Percentiles rank a stretch among this genome's conserved stretches.
Evolutionary conservation across 345 rosid species (phyloP).

Genomic region (Rubroshorea leprosula): DNA sequence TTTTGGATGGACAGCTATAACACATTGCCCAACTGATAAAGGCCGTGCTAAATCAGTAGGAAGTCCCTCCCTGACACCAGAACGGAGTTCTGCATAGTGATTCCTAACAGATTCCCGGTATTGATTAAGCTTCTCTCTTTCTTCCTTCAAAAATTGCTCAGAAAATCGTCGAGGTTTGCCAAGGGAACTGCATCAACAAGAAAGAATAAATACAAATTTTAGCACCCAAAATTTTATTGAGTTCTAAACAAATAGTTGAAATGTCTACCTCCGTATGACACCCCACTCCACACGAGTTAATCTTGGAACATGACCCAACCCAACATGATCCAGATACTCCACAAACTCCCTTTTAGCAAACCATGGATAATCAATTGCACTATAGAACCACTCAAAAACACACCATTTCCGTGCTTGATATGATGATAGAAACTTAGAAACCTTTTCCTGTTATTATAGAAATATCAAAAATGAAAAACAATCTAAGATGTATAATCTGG

Average conservation of each 20-base stretch:
- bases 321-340: conserved; percentile 81
- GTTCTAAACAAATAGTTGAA: conserved; percentile 16
- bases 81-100: conserved; percentile 64
- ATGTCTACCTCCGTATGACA: conserved; percentile 62
- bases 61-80: conserved; percentile 66
- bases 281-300: conserved; percentile 91
- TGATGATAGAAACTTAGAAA: conserved; percentile 51
- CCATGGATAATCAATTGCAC: conserved; percentile 91
- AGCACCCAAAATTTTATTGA: neutral
- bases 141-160: conserved; percentile 70
- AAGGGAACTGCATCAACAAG: conserved; percentile 57
- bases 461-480: conserved; percentile 14
- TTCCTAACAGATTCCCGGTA: conserved; percentile 73
- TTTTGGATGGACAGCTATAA: conserved; percentile 65
- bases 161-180: conserved; percentile 83
- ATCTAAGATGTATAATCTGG: conserved; percentile 20
- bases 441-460: conserved; percentile 46
- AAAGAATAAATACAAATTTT: conserved; percentile 8
- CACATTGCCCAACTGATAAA: conserved; percentile 66
- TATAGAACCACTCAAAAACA: conserved; percentile 69
- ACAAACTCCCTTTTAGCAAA: conserved; percentile 80
- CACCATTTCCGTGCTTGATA: conserved; percentile 61
- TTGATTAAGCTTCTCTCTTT: conserved; percentile 64
- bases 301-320: conserved; percentile 78
- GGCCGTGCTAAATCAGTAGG: conserved; percentile 81